Conservation (phyloP, 2,329 filamentous ascomycete species). For the Clathrospora elynae region DNA sequence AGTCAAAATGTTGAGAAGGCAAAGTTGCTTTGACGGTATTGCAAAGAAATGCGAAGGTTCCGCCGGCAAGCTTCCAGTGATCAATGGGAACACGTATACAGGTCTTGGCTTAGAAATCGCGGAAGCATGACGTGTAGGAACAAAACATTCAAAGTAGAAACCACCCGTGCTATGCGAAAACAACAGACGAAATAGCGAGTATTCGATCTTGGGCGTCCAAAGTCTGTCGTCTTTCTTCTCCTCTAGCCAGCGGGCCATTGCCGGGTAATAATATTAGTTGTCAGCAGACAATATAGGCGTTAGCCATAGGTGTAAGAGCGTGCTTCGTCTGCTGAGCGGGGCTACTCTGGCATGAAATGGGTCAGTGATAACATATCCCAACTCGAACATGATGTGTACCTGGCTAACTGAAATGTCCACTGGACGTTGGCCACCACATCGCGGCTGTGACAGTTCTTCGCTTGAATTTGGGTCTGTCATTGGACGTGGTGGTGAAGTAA, state of each 20-base stretch:
- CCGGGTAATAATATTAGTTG: background rate
- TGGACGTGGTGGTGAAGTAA: background rate
- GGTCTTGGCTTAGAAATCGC: too few species aligned
- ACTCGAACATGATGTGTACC: slow-evolving; percentile 3
- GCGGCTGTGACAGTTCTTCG: slow-evolving; percentile 16
- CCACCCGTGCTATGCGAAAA: too few species aligned
- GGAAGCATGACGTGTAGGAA: too few species aligned
- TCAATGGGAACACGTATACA: too few species aligned
- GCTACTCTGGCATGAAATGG: slow-evolving; percentile 5
- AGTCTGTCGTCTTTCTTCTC: slow-evolving; percentile 12
- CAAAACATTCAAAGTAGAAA: too few species aligned
- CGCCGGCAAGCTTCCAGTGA: too few species aligned
- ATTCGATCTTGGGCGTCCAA: slow-evolving; percentile 9
- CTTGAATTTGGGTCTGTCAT: slow-evolving; percentile 22
- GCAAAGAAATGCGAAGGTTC: too few species aligned
- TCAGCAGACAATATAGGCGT: background rate
- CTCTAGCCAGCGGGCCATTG: slow-evolving; percentile 23
- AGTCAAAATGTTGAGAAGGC: too few species aligned
- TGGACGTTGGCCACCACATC: slow-evolving; percentile 21
- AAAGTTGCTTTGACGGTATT: too few species aligned
- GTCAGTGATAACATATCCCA: background rate
- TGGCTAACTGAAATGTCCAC: background rate
- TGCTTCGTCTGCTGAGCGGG: background rate
- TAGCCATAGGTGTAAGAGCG: background rate
- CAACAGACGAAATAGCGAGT: too few species aligned